These are phyloP conservation scores for Pestalotiopsis sp. DNA, from an alignment of 2,329 filamentous ascomycete genomes.

Conservation along the genomic window DNA sequence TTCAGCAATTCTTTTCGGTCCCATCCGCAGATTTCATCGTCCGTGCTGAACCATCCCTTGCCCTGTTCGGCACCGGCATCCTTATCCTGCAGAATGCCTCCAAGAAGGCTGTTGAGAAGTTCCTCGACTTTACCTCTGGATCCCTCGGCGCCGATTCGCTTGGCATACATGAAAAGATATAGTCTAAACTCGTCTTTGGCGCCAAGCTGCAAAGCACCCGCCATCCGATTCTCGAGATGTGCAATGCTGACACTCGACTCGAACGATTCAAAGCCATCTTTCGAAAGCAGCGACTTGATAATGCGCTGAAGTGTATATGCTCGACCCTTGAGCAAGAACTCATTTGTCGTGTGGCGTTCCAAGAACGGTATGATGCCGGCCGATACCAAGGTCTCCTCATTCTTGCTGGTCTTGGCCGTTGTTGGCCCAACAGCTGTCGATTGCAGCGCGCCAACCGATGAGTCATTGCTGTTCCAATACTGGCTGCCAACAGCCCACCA, in stretches of 20 bases:
- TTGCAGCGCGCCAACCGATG: conserved; percentile 79
- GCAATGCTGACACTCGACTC: conserved; percentile 91
- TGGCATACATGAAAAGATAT: conserved; percentile 98
- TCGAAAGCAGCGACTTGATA: conserved; percentile 84
- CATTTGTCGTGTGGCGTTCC: conserved; percentile 92
- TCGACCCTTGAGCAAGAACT: conserved; percentile 86
- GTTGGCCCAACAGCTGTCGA: conserved; percentile 66
- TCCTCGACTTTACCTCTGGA: conserved; percentile 90
- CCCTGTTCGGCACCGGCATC: conserved; percentile 46
- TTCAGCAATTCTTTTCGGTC: conserved; percentile 83
- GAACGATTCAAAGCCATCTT: conserved; percentile 89
- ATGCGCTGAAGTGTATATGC: conserved; percentile 90
- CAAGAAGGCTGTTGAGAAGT: conserved; percentile 78
- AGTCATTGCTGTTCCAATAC: conserved; percentile 98
- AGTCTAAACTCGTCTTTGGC: conserved; percentile 91
- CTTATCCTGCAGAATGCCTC: conserved; percentile 67
- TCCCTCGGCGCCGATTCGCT: conserved; percentile 89
- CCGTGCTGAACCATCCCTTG: conserved; percentile 65
- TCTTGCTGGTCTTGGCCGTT: conserved; percentile 47
- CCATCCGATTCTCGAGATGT: conserved; percentile 92
- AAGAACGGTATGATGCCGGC: conserved; percentile 91
- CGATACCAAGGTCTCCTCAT: conserved; percentile 65
- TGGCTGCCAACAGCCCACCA: conserved; percentile 99
- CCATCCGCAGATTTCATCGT: conserved; percentile 85
- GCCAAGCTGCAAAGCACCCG: conserved; percentile 81